Percentiles rank a stretch among this genome's conserved stretches.
Evolutionary conservation across 305 asterid species (phyloP).

Genomic region (Stenogyne calaminthoides): DNA sequence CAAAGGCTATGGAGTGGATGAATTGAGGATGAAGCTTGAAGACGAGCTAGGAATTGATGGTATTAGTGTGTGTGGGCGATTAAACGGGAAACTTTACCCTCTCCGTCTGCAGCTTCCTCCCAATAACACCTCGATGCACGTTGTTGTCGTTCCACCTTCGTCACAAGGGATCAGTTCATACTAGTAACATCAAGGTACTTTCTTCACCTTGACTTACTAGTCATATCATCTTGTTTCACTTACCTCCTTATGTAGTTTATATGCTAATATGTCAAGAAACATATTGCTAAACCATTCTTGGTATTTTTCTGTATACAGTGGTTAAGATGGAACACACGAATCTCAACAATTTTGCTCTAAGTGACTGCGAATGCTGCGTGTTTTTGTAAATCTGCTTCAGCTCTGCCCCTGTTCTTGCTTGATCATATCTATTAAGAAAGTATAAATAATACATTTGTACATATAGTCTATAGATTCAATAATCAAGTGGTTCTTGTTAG

Average conservation of each 20-base stretch:
- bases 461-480: conserved; percentile 2
- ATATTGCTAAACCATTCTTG: not conserved
- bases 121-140: conserved; percentile 69
- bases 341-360: conserved; percentile 30
- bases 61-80: conserved; percentile 69
- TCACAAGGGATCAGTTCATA: conserved; percentile 39
- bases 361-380: conserved; percentile 7
- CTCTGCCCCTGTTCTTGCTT: conserved; percentile 11
- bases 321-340: conserved; percentile 19
- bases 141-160: conserved; percentile 64
- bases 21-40: conserved; percentile 57
- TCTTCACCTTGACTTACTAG: not conserved
- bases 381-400: conserved; percentile 28
- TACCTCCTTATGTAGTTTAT: not conserved
- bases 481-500: conserved; percentile 27
- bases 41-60: conserved; percentile 61
- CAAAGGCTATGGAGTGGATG: conserved; percentile 69
- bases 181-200: not conserved
- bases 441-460: conserved; percentile 7
- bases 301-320: not conserved
- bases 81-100: conserved; percentile 80
- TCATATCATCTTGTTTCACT: not conserved
- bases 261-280: not conserved
- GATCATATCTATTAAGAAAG: not conserved
- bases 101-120: conserved; percentile 95